Evolutionary conservation across 2,329 filamentous ascomycete species (phyloP).

Genomic region (Tothia fuscella): DNA sequence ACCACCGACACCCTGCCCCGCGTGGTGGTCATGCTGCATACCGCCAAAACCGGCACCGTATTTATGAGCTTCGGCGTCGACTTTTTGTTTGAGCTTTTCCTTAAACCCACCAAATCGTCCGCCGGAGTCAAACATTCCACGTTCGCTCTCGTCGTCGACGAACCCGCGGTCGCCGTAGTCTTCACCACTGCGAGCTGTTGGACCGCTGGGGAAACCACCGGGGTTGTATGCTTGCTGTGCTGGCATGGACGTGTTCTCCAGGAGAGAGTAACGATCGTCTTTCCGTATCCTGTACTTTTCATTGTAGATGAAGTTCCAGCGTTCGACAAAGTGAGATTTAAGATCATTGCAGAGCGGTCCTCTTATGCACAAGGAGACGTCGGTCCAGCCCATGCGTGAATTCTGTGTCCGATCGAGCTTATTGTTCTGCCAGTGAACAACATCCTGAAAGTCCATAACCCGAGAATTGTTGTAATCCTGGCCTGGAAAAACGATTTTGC

Average conservation of each 20-base stretch:
- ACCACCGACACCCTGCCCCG: too few species aligned
- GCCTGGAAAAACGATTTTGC: constrained; percentile 69
- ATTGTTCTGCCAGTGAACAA: constrained; percentile 68
- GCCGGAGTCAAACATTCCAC: constrained; percentile 1
- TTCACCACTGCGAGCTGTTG: constrained; percentile 31
- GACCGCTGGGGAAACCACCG: constrained; percentile 20
- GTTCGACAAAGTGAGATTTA: constrained; percentile 64
- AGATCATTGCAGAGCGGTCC: constrained; percentile 68
- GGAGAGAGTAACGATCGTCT: constrained; percentile 19
- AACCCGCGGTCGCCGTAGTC: constrained; percentile 26
- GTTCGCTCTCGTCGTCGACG: constrained; percentile 15
- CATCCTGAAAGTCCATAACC: constrained; percentile 69
- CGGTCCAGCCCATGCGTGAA: constrained; percentile 88
- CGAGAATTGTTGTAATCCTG: constrained; percentile 88
- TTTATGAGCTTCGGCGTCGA: neutral
- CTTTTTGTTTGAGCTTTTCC: constrained; percentile 5
- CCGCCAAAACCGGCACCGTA: constrained; percentile 4
- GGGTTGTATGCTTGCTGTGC: constrained; percentile 10
- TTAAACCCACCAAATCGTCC: constrained; percentile 7
- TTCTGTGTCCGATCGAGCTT: constrained; percentile 69
- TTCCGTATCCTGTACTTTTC: constrained; percentile 61
- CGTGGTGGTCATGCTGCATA: neutral
- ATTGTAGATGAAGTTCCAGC: constrained; percentile 85
- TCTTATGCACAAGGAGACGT: constrained; percentile 64
- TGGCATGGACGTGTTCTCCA: neutral